These are phyloP conservation scores for Amaranthus tricolor DNA, from an alignment of 179 eudicot genomes.

Conservation along the genomic window DNA sequence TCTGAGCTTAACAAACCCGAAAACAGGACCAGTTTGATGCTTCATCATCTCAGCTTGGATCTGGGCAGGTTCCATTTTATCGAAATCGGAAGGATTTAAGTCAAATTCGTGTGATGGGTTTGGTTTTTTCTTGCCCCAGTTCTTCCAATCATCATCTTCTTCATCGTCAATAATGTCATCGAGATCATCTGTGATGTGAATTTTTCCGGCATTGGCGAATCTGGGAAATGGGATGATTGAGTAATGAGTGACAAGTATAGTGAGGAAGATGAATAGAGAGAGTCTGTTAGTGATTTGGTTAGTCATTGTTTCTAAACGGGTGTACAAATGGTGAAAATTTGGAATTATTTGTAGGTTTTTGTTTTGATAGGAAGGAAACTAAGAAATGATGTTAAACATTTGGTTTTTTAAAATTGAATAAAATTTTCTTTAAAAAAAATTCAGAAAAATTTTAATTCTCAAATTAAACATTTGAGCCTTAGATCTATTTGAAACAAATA, in stretches of 20 bases:
- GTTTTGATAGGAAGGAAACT: background rate
- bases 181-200: constrained; percentile 78
- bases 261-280: constrained; percentile 10
- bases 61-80: constrained; percentile 43
- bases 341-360: constrained; percentile 15
- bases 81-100: constrained; percentile 60
- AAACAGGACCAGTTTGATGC: constrained; percentile 54
- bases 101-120: constrained; percentile 35
- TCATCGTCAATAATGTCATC: constrained; percentile 83
- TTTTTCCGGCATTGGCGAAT: constrained; percentile 47
- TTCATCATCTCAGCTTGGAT: constrained; percentile 63
- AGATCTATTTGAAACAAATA: too few relatives aligned
- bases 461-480: too few relatives aligned
- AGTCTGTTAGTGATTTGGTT: constrained; percentile 24
- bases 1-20: constrained; percentile 82
- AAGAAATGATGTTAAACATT: too few relatives aligned
- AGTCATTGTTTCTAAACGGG: constrained; percentile 22
- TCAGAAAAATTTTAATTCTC: too few relatives aligned
- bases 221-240: constrained; percentile 25
- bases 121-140: constrained; percentile 67
- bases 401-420: too few relatives aligned
- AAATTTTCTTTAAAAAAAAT: too few relatives aligned
- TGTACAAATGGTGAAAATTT: background rate
- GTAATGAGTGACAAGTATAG: constrained; percentile 21
- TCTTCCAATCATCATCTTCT: constrained; percentile 79